Evolutionary conservation across 2,329 filamentous ascomycete genomes (phyloP), one percentile per base, ranked within the genome.

Genomic region (Leptographium radiaticola): DNA sequence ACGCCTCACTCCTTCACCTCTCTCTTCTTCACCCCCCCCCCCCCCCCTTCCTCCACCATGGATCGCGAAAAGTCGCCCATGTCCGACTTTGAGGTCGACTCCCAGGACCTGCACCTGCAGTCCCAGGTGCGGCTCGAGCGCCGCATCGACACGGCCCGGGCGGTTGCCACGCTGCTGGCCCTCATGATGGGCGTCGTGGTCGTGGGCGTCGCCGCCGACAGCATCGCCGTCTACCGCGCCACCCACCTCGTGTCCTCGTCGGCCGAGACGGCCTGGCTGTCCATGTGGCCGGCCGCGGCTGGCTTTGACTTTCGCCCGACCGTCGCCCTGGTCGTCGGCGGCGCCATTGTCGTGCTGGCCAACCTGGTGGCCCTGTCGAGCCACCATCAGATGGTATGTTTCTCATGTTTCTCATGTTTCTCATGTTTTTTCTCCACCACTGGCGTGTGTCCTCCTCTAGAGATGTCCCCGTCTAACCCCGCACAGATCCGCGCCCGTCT

Each of bases 221-320:
- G 76, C 7, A 65, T 83, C 44, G 64, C 70, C 34, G 74, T 78
- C 40, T 83, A 81, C 66, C 70, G 79, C 59, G 66, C 67, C 33
- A 83, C 80, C 2, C 70, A 75, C 54, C 63, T 77, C 16, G 61
- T 74, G 13, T 25, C 33, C 6, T 30, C 1, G 62, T 73, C 47
- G 76, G 70, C 60, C 60, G 25, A 25, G 25, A 75, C 20, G 25
- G 44, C 44, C 30, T 57, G 54, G 53, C 70, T 83, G 18, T 70
- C 78, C 1, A 62, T 83, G 49, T 84, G 80, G 80, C 80, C 80
- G 0, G 65, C 69, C 15, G n/a, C 16, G 2, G 44, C 15, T 11
- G 65, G 74, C 34, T 78, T 83, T 61, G 74, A 83, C 62, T 62
- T 80, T 38, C 70, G 76, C 49, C 79, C 80, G 2, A 79, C 76